Evolutionary conservation across 768 basidiomycete genomes (phyloP), one percentile per base, ranked within the genome.

Genomic region (Leccinum aurantiacum): DNA sequence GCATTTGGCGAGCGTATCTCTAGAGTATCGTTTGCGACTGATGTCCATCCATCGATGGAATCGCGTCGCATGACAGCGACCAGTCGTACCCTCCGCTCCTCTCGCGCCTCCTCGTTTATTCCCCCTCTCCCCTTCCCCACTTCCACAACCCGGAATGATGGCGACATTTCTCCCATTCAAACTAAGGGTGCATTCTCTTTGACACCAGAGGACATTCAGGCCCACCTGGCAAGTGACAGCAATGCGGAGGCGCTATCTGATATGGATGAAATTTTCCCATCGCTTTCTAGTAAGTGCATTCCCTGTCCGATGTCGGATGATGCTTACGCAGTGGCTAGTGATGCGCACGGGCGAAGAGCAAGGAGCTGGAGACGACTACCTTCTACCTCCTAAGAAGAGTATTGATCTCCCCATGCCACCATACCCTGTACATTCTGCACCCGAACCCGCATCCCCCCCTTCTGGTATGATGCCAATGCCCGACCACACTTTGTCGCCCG

Each of bases 21-120:
- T 0, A 81, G 88, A 25, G 85, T 91, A 1, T 89, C 88, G 0
- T 91, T 91, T 65, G 89, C 89, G 1, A 78, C 82, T 5, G 85
- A 84, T 59, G 77, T 82, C 37, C 81, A 81, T 51, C 79, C 80
- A 11, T 79, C 78, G 22, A 64, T 68, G 27, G 81, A 82, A 11
- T 74, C 74, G 15, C 79, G 80, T 52, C 80, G 79, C 56, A 76
- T 72, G 53, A 74, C 73, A 0, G 65, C 73, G 24, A 68, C 71
- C n/a, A 80, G 77, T 56, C 80, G 81, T 52, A 75, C 73, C 15
- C 78, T 77, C 69, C 82, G 80, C 59, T 72, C 72, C 13, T 82
- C 77, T 62, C 80, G 73, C 54, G 72, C 71, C 9, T 75, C 78
- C 6, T 74, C 78, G 4, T 62, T 74, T 47, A 61, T 77, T 8